Conservation (phyloP, 2,329 filamentous ascomycete species). For the Geoglossum cookeanum region DNA sequence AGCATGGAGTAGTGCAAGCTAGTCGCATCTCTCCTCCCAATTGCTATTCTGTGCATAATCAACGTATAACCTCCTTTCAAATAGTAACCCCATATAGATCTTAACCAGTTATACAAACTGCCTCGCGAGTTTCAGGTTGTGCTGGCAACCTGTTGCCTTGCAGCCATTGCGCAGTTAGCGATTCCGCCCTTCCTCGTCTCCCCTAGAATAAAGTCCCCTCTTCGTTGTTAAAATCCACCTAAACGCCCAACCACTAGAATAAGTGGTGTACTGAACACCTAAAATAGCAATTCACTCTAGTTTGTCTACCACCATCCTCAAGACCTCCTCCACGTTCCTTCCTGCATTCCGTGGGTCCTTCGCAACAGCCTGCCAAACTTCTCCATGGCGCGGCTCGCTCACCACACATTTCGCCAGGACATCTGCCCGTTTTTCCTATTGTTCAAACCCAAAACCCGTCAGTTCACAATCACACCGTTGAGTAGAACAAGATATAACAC, state of each 20-base stretch:
- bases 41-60: too few species aligned
- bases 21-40: too few species aligned
- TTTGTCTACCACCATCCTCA: constrained; percentile 54
- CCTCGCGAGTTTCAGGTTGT: too few species aligned
- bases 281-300: constrained; percentile 18
- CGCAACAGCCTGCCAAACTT: constrained; percentile 69
- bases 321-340: constrained; percentile 57
- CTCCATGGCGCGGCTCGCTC: constrained; percentile 80
- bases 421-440: constrained; percentile 64
- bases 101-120: too few species aligned
- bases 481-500: neutral
- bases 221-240: neutral
- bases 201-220: too few species aligned
- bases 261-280: neutral
- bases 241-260: neutral
- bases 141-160: too few species aligned
- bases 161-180: too few species aligned
- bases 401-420: constrained; percentile 62
- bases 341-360: constrained; percentile 73
- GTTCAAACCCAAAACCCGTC: neutral
- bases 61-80: too few species aligned
- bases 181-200: too few species aligned
- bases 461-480: neutral
- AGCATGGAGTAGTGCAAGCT: too few species aligned
- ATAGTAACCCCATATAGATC: too few species aligned